Evolutionary conservation across 306 rosid species (phyloP).

Genomic region (Vigna angularis): DNA sequence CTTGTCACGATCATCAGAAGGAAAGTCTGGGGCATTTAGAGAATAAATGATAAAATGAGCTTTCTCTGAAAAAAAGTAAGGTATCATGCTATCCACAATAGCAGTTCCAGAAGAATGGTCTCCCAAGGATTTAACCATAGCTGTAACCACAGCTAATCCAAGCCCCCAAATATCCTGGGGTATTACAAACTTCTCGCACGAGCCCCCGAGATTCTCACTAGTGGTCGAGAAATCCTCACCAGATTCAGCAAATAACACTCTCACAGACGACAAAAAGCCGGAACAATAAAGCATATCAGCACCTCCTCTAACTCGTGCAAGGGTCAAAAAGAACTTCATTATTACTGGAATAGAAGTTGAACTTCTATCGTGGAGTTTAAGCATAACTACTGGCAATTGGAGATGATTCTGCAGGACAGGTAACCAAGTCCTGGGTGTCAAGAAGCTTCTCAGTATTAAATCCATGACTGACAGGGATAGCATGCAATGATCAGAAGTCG

Average conservation of each 20-base stretch:
- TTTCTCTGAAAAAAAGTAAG: constrained; percentile 84
- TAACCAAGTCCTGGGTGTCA: constrained; percentile 82
- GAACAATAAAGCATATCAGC: constrained; percentile 82
- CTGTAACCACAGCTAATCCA: constrained; percentile 86
- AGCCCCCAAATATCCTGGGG: constrained; percentile 86
- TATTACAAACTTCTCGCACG: constrained; percentile 58
- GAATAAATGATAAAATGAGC: constrained; percentile 66
- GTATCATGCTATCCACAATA: constrained; percentile 75
- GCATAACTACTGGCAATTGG: constrained; percentile 67
- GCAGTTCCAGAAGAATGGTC: constrained; percentile 72
- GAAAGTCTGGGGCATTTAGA: constrained; percentile 78
- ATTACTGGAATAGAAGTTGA: constrained; percentile 60
- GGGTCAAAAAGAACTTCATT: constrained; percentile 85
- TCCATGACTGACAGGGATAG: constrained; percentile 75
- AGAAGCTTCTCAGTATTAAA: constrained; percentile 71
- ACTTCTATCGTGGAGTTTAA: constrained; percentile 77
- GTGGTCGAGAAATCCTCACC: constrained; percentile 49
- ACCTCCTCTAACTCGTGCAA: constrained; percentile 85
- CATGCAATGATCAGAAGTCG: constrained; percentile 67
- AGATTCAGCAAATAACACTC: constrained; percentile 65
- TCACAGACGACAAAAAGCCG: constrained; percentile 79
- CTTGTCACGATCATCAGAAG: constrained; percentile 77
- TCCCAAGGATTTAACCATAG: constrained; percentile 87
- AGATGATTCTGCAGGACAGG: constrained; percentile 79
- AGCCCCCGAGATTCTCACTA: constrained; percentile 47